Base-by-base conservation (phyloP, 1,284 basidiomycete species). In the Lentinula novae-zelandiae region DNA sequence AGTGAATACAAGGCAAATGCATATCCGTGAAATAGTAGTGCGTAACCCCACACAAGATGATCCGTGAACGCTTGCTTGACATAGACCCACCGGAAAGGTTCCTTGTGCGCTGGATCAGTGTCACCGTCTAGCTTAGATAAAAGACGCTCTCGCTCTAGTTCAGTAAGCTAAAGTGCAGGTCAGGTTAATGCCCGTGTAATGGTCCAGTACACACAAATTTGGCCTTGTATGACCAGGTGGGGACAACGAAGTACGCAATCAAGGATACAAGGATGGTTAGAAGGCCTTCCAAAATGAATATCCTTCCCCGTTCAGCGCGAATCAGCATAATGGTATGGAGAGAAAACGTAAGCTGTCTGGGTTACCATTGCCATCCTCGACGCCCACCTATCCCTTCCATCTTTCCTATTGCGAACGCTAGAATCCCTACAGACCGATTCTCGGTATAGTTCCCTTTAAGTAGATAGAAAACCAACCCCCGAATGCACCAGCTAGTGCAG, bases 21-120 rank as follows among this genome's bases (percentile, higher is more conserved):
- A 66, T 82, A 86, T 1, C 84, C 84, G 64, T 90, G 85, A 73
- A 87, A 89, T 13, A 88, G 75, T 40, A 89, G 67, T 0, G 82
- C 82, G 72, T 89, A 90, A 40, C 75, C 81, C 80, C 86, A 89
- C 9, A 86, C 82, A 36, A 85, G 72, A 57, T 80, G 83, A 64
- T 88, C 84, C 54, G 71, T 77, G 62, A 86, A 73, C 2, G 87
- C 85, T 62, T 82, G 78, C 17, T 72, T 71, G 38, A 84, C 82
- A 61, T 77, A 82, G 53, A 68, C 66, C 82, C 82, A 83, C 46
- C 78, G 71, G 58, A 84, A 82, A 55, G 70, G 70, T 64, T 85
- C 82, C 36, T 77, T 66, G 22, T 73, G 76, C 2, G 75, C 82
- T 6, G 82, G 79, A 67, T 87, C 85, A 1, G 80, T 81, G 61